Evolutionary conservation across 805 yeast genomes (phyloP).

Genomic region (Kodamaea neixiangensis): DNA sequence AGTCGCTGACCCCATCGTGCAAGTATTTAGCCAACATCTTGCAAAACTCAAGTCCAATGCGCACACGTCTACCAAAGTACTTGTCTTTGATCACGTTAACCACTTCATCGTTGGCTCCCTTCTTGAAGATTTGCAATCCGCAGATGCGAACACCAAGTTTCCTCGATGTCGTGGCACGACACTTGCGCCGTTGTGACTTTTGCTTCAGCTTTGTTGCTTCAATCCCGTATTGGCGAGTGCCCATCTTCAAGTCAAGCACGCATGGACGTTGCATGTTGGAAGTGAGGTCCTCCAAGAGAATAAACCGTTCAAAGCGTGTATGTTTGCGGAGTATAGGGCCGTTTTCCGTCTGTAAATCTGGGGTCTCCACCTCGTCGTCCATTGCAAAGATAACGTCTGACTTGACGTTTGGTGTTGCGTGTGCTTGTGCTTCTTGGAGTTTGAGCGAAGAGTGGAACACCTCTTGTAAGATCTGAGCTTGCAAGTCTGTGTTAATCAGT

Average conservation of each 20-base stretch:
- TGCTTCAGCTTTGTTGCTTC: constrained; percentile 77
- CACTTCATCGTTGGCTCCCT: constrained; percentile 5
- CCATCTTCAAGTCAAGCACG: constrained; percentile 95
- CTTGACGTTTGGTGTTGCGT: constrained; percentile 17
- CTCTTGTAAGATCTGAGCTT: constrained; percentile 40
- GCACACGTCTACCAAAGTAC: constrained; percentile 83
- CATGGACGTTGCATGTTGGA: constrained; percentile 81
- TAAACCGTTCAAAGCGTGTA: constrained; percentile 74
- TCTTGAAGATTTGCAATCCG: constrained; percentile 66
- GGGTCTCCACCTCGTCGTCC: constrained; percentile 40
- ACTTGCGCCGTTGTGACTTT: constrained; percentile 77
- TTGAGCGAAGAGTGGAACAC: constrained; percentile 31
- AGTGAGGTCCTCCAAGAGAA: constrained; percentile 87
- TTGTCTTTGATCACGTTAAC: constrained; percentile 68
- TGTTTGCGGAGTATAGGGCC: constrained; percentile 31
- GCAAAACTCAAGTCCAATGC: constrained; percentile 75
- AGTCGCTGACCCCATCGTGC: constrained; percentile 66
- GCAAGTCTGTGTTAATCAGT: constrained; percentile 38
- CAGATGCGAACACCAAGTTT: constrained; percentile 88
- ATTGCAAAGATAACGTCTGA: constrained; percentile 46
- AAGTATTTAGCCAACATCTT: constrained; percentile 72
- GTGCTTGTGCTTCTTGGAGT: constrained; percentile 8
- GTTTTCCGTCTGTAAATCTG: not conserved
- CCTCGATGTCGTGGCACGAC: constrained; percentile 77
- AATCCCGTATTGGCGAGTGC: constrained; percentile 97